These are phyloP conservation scores for Metahyphopichia silvanorum DNA, from an alignment of 805 yeast species.

Conservation along the genomic window DNA sequence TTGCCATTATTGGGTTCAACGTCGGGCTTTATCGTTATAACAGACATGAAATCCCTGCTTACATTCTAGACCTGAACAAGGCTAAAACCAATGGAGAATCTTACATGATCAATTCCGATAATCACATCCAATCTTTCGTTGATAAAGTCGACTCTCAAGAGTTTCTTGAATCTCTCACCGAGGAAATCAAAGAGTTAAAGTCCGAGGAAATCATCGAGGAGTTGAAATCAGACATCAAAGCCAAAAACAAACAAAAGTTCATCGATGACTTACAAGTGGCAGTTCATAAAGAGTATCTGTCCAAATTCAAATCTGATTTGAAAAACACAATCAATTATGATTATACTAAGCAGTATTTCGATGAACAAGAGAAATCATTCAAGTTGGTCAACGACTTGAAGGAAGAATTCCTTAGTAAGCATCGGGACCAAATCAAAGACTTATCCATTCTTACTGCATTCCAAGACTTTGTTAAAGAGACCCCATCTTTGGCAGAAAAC, in stretches of 20 bases:
- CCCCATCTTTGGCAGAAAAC: background rate
- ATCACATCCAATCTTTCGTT: conserved; percentile 1
- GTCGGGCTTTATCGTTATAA: background rate
- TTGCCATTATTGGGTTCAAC: conserved; percentile 1
- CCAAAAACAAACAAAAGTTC: conserved; percentile 1
- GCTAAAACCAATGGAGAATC: background rate
- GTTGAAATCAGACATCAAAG: conserved; percentile 6
- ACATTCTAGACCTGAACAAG: background rate
- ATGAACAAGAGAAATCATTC: conserved; percentile 9
- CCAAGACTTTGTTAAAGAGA: conserved; percentile 3
- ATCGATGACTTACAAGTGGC: background rate
- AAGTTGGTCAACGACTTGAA: conserved; percentile 11
- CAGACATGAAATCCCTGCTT: conserved; percentile 1
- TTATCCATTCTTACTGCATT: conserved; percentile 12
- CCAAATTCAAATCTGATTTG: conserved; percentile 5
- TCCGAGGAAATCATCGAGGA: conserved; percentile 6
- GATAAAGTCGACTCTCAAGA: conserved; percentile 3
- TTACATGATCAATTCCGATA: conserved; percentile 4
- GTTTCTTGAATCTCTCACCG: conserved; percentile 5
- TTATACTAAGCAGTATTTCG: conserved; percentile 11
- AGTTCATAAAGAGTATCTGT: conserved; percentile 1
- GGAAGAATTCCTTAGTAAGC: conserved; percentile 7
- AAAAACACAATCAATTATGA: conserved; percentile 4
- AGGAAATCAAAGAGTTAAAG: conserved; percentile 8
- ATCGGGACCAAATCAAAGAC: conserved; percentile 7